Conservation (phyloP, 1,284 basidiomycete species). For the Apiotrichum brassicae region DNA sequence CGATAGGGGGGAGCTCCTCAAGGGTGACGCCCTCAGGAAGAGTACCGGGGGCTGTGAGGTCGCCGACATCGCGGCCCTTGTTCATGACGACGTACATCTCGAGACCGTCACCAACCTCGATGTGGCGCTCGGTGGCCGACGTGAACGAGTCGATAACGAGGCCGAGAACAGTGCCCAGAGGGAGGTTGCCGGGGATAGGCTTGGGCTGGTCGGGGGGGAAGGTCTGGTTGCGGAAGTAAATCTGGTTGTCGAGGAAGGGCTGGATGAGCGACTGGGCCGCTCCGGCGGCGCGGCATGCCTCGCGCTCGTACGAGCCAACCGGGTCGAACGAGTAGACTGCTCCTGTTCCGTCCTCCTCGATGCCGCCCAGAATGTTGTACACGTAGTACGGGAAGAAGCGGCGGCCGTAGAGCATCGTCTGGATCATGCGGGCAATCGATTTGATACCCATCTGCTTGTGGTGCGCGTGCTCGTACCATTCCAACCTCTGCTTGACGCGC, state of each 20-base stretch:
- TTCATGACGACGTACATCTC: slow-evolving; percentile 82
- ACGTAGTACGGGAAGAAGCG: slow-evolving; percentile 97
- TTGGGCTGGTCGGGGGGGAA: slow-evolving; percentile 43
- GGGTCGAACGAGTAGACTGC: slow-evolving; percentile 97
- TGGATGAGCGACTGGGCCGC: slow-evolving; percentile 84
- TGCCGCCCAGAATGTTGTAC: slow-evolving; percentile 88
- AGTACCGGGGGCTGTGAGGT: slow-evolving; percentile 54
- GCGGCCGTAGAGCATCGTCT: slow-evolving; percentile 88
- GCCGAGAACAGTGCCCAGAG: slow-evolving; percentile 67
- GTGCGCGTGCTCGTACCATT: slow-evolving; percentile 95
- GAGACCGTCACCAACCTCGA: slow-evolving; percentile 91
- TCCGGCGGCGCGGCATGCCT: slow-evolving; percentile 87
- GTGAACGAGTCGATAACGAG: slow-evolving; percentile 79
- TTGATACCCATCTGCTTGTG: slow-evolving; percentile 87
- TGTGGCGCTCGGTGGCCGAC: slow-evolving; percentile 89
- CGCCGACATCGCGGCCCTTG: slow-evolving; percentile 58
- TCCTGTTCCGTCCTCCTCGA: slow-evolving; percentile 87
- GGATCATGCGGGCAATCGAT: slow-evolving; percentile 85
- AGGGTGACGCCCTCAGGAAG: slow-evolving; percentile 54
- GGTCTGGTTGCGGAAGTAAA: slow-evolving; percentile 91
- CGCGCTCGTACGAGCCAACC: slow-evolving; percentile 90
- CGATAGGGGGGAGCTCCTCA: slow-evolving; percentile 40
- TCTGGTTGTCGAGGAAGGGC: slow-evolving; percentile 96
- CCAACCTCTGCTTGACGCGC: slow-evolving; percentile 83
- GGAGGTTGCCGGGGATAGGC: slow-evolving; percentile 71